Percentiles rank a stretch among this genome's conserved stretches.
These are phyloP conservation scores for Aspergillus udagawae DNA, from an alignment of 2,329 filamentous ascomycete species.

Conservation along the genomic window DNA sequence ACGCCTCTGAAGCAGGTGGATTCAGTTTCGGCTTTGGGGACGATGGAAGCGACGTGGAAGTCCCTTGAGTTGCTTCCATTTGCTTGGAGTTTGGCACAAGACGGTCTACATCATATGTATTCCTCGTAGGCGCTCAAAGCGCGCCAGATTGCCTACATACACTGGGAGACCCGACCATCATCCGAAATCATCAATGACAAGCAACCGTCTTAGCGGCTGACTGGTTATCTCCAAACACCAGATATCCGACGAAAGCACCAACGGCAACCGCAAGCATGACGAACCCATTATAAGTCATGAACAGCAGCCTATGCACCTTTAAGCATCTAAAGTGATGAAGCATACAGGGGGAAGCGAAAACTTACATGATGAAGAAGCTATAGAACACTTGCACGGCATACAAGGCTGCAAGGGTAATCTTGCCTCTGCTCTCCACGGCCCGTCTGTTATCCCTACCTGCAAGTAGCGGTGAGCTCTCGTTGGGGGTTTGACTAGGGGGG, in stretches of 20 bases:
- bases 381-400: conserved; percentile 97
- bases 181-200: conserved; percentile 63
- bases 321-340: not conserved
- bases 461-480: conserved; percentile 66
- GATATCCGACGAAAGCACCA: conserved; percentile 83
- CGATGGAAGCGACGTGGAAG: conserved; percentile 53
- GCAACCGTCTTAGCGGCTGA: conserved; percentile 79
- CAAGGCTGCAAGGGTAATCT: conserved; percentile 72
- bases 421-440: conserved; percentile 62
- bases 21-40: conserved; percentile 65
- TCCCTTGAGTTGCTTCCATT: conserved; percentile 30
- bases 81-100: not conserved
- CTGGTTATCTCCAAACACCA: conserved; percentile 70
- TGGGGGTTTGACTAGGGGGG: conserved; percentile 22
- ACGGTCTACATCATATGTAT: not conserved
- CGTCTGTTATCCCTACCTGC: conserved; percentile 67
- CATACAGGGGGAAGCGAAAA: conserved; percentile 21
- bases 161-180: not conserved
- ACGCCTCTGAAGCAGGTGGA: conserved; percentile 33
- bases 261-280: conserved; percentile 89
- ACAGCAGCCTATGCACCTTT: conserved; percentile 68
- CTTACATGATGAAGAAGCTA: conserved; percentile 99
- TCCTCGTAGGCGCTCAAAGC: not conserved
- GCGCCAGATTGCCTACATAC: not conserved
- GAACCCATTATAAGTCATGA: conserved; percentile 99